A percentile compares a stretch with the other conserved stretches of the same genome.
Evolutionary conservation across 2,329 filamentous ascomycete species (phyloP).

Genomic region (Clonostachys byssicola): DNA sequence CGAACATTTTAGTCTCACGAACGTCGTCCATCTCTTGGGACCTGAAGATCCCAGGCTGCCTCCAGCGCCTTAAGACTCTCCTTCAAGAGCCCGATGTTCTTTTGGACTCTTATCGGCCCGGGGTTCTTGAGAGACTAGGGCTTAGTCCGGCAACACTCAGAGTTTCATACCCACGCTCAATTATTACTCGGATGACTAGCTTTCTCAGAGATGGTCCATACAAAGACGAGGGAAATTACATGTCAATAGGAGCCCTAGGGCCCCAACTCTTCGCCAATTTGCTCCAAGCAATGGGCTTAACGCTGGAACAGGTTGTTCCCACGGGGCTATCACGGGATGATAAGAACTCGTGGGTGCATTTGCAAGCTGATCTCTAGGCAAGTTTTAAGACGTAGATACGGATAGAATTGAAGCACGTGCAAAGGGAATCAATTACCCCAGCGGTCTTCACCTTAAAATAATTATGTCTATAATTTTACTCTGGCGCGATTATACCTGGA

Average conservation of each 20-base stretch:
- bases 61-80: slow-evolving; percentile 63
- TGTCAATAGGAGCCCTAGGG: slow-evolving; percentile 89
- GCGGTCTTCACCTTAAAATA: background rate
- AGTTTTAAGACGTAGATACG: no score
- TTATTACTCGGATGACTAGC: slow-evolving; percentile 84
- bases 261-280: slow-evolving; percentile 75
- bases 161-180: slow-evolving; percentile 65
- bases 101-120: slow-evolving; percentile 90
- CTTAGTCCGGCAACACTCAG: slow-evolving; percentile 68
- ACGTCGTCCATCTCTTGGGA: slow-evolving; percentile 80
- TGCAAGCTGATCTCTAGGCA: no score
- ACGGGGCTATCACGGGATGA: background rate
- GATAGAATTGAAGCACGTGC: no score
- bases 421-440: background rate
- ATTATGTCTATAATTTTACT: background rate
- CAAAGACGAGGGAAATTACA: slow-evolving; percentile 61
- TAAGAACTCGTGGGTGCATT: no score
- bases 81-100: slow-evolving; percentile 73
- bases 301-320: slow-evolving; percentile 2
- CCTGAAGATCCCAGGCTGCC: slow-evolving; percentile 63
- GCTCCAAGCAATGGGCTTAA: slow-evolving; percentile 61
- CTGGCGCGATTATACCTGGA: no score
- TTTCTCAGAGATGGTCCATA: slow-evolving; percentile 87
- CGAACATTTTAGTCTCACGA: slow-evolving; percentile 73
- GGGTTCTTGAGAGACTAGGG: slow-evolving; percentile 80